Base-by-base conservation (phyloP, 441 rosid genomes). In the Populus hybrid region DNA sequence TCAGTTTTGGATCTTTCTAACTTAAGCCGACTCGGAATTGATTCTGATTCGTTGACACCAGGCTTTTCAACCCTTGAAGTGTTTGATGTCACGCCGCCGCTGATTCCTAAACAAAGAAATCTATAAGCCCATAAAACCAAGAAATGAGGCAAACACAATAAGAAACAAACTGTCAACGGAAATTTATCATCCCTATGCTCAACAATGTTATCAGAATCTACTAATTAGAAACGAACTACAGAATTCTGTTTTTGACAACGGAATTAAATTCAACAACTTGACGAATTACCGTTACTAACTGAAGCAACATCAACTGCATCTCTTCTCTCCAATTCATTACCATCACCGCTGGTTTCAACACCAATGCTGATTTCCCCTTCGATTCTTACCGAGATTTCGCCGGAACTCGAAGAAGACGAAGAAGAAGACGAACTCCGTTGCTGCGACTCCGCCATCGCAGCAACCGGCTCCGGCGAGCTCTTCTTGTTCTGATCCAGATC, bases 1-100 rank as follows among this genome's bases (percentile, higher is more conserved):
- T 91, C 97, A 23, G 90, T 91, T 89, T 89, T 96, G 50, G 94
- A 88, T 82, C 87, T 92, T 76, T 81, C 92, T 79, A 92, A 83
- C 85, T 85, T 88, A 82, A 81, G 86, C 53, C 83, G 85, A 77
- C 82, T 73, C 66, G 89, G 83, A 70, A 85, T 61, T 64, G 87
- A 82, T 77, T 89, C 94, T 63, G 74, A 78, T 75, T 79, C 82
- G 36, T 83, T 85, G 78, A 73, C 75, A 63, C 83, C 81, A 34
- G 87, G 82, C 68, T 80, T 75, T 35, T 83, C 92, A 75, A 77
- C 38, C 0, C 82, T 85, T 75, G 82, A 71, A 65, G 85, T 81
- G 81, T 82, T 85, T 75, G 82, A 79, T 81, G 50, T 81, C 77
- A 80, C 79, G 76, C 78, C 86, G 76, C 85, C 86, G 76, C 85